Base-by-base conservation (phyloP, 2,329 filamentous ascomycete genomes). In the Truncatella angustata region DNA sequence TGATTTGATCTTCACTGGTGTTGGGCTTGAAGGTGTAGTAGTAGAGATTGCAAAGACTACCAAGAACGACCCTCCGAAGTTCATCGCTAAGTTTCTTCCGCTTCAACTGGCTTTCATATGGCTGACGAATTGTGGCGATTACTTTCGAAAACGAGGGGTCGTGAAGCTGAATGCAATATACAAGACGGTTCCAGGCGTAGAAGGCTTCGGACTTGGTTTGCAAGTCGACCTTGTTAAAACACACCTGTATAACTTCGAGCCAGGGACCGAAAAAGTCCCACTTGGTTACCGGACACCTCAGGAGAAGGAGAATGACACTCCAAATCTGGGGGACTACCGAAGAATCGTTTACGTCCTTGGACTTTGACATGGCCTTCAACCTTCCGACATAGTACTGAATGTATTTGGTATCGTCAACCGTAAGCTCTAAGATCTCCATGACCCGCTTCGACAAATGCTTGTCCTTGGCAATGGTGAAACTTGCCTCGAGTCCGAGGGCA, bases 321-420 rank as follows among this genome's bases (percentile, higher is more conserved):
- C 93, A 97, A 20, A 97, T 90, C 58, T 91, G 88, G 5, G 94
- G 92, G 1, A 96, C 91, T 35, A 83, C 77, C 0, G 77, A 68
- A 9, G 81, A 82, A 20, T 82, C 79, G 11, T 84, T 80, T 56
- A 78, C 84, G 45, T 80, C 77, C 56, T 84, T 80, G 23, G 87
- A 77, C 56, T 84, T 80, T 23, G 87, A 77, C 85, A 94, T 90
- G 10, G 77, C 74, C 51, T 80, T 80, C 49, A 97, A 75, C 28
- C 83, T 81, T 18, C 81, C 75, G 36, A 82, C 81, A 58, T 93
- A 85, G 60, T 85, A 86, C 9, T 87, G 81, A 34, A 86, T 84
- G 60, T 91, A 90, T 16, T 76, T 85, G 50, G 77, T 76, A 44
- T 81, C 80, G 18, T 84, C 83, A 21, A 85, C 75, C 2, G 74